Evolutionary conservation across 768 basidiomycete species (phyloP), one percentile per base, ranked within the genome.

Genomic region (Sarcomyxa edulis): DNA sequence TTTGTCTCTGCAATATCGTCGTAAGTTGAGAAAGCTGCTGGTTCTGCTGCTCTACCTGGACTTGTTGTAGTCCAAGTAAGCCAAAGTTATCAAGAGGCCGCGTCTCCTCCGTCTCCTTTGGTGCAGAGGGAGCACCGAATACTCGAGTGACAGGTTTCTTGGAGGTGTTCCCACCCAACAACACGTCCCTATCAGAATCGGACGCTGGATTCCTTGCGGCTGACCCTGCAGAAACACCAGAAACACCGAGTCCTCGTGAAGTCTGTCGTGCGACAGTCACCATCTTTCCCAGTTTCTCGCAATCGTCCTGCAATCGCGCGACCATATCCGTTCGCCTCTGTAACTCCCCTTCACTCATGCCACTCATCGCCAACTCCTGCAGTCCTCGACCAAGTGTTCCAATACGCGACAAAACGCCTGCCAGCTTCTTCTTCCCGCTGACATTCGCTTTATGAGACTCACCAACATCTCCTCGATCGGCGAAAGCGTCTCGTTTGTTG

Each of bases 301-400:
- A 84, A 56, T 97, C 94, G 55, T 93, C 91, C 61, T 86, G 84
- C 48, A 97, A 65, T 42, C 84, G 71, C 39, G 82, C 85, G 35
- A 93, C 80, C 81, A 96, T 82, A 52, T 93, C 94, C 44, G 83
- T 83, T 45, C 95, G 71, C 40, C 95, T 68, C 61, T 85, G 82
- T 51, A 91, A 67, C 69, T 98, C 95, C n/a, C 95, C 95, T 58
- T 91, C 81, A 47, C 78, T 83, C 73, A 97, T 75, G 25, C 87
- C 90, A 28, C 67, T 65, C 57, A 77, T 58, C 6, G 68, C 84
- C 25, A 89, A 68, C 27, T 66, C 72, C 49, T 74, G 68, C 50
- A 94, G 62, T 7, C 81, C 90, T 48, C 70, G 68, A 14, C 79
- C 85, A 10, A 97, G 69, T 2, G 58, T 69, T 4, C 81, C 79